Conservation (phyloP, 2,329 filamentous ascomycete genomes). For the Aspergillus vadensis region DNA sequence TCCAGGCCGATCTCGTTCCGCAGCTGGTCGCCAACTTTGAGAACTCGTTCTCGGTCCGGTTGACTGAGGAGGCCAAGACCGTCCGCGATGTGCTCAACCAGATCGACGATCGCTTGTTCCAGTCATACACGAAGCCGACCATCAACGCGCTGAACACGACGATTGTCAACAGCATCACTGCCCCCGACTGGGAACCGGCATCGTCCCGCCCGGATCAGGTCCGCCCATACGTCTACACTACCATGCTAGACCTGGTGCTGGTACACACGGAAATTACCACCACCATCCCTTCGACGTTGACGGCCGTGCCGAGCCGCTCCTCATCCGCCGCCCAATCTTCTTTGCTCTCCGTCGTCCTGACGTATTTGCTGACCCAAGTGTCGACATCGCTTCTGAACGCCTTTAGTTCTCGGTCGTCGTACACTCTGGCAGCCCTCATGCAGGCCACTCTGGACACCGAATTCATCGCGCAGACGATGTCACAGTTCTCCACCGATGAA, state of each 20-base stretch:
- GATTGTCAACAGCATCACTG: conserved; percentile 71
- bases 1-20: conserved; percentile 80
- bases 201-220: conserved; percentile 68
- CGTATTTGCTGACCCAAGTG: conserved; percentile 80
- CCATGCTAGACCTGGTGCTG: conserved; percentile 80
- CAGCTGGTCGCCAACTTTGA: conserved; percentile 91
- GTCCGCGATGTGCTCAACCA: conserved; percentile 88
- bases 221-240: conserved; percentile 84
- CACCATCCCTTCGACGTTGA: conserved; percentile 69
- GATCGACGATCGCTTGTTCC: conserved; percentile 88
- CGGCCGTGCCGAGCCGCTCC: conserved; percentile 70
- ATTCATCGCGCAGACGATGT: conserved; percentile 91
- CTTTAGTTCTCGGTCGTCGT: conserved; percentile 68
- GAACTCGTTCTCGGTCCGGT: conserved; percentile 86
- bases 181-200: conserved; percentile 69
- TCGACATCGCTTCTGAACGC: conserved; percentile 78
- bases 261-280: conserved; percentile 89
- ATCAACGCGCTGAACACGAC: conserved; percentile 68
- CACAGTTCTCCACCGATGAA: conserved; percentile 81
- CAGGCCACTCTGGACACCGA: conserved; percentile 97
- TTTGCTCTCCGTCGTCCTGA: conserved; percentile 78
- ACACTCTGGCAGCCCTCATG: conserved; percentile 81
- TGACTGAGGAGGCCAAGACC: conserved; percentile 90
- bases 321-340: conserved; percentile 65
- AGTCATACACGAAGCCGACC: conserved; percentile 82